Base-by-base conservation (phyloP, 73 alveolate species). In the Uronychia setigera region DNA sequence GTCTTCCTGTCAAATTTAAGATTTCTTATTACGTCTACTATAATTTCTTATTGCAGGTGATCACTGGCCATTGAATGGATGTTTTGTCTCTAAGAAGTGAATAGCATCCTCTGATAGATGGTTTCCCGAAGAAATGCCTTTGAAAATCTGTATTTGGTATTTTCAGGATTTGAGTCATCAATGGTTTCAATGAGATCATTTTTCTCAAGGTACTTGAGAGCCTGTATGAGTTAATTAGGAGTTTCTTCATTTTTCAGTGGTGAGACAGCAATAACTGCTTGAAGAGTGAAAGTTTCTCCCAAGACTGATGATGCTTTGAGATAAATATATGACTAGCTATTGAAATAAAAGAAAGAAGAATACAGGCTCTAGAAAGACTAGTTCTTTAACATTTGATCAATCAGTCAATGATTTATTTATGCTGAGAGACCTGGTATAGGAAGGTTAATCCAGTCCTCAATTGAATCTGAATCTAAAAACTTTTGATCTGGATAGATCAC, bases 281-380 rank as follows among this genome's bases (percentile, higher is more conserved):
- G 60, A 11, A 89, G 81, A 27, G 90, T 80, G 76, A 90, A 90
- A 0, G 33, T 84, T 32, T 90, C 95, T 58, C 95, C 95, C 27
- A 90, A 80, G 1, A 85, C 95, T 28, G 93, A 85, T 13, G 92
- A 91, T 0, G 91, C 83, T 75, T 90, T 90, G 30, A 90, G 59
- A 58, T 74, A 34, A 31, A 85, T 58, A 11, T 74, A 28, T 76
- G 85, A 83, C 32, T 85, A 74, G 1, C 84, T 83, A 83, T 27
- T 46, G 67, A 46, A 46, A 19, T 5, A 5, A 19, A 46, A 46
- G n/a, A 30, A 76, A 31, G 79, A 27, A 76, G 76, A 60, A 27
- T n/a, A n/a, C n/a, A n/a, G n/a, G n/a, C n/a, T n/a, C n/a, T n/a
- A n/a, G n/a, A 31, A 13, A 25, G 19, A 29, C 82, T 46, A 0